Percentiles rank a stretch among this genome's conserved stretches.
Evolutionary conservation across 2,329 filamentous ascomycete genomes (phyloP).

Genomic region (Massarina eburnea): DNA sequence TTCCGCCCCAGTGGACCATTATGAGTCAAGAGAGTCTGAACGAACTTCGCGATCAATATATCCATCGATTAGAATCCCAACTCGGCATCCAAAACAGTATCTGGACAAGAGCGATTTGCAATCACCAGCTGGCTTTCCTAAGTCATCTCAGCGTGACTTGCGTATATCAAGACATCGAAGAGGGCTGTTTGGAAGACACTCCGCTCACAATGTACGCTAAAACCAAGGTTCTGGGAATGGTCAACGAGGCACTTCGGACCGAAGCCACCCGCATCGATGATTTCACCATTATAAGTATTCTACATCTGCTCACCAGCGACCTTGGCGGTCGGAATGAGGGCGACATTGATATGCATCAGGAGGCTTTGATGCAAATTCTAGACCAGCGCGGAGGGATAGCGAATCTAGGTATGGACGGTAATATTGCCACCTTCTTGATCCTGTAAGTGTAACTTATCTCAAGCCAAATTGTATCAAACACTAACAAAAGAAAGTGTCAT

Average conservation of each 20-base stretch:
- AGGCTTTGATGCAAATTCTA: constrained; percentile 30
- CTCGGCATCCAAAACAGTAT: constrained; percentile 22
- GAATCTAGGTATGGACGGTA: constrained; percentile 16
- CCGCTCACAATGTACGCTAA: constrained; percentile 36
- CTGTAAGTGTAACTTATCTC: constrained; percentile 22
- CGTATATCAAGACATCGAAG: constrained; percentile 34
- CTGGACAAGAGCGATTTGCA: constrained; percentile 35
- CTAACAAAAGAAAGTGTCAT: constrained; percentile 20
- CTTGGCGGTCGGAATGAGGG: constrained; percentile 30
- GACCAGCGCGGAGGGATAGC: constrained; percentile 26
- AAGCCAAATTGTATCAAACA: too few species aligned
- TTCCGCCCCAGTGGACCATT: constrained; percentile 10
- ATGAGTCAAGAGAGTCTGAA: constrained; percentile 18
- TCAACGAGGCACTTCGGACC: constrained; percentile 27
- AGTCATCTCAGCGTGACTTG: constrained; percentile 36
- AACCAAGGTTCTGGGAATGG: constrained; percentile 28
- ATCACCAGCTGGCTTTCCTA: constrained; percentile 33
- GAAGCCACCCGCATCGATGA: constrained; percentile 24
- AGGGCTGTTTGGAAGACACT: constrained; percentile 31
- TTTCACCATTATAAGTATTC: constrained; percentile 33
- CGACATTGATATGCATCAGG: constrained; percentile 32
- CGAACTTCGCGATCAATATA: constrained; percentile 27
- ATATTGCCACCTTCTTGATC: constrained; percentile 26
- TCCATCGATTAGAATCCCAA: constrained; percentile 15
- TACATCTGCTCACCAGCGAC: constrained; percentile 36